A percentile compares a stretch with the other conserved stretches of the same genome.
Evolutionary conservation across 108 stramenopile genomes (phyloP).

Genomic region (Conticribra guillardii): DNA sequence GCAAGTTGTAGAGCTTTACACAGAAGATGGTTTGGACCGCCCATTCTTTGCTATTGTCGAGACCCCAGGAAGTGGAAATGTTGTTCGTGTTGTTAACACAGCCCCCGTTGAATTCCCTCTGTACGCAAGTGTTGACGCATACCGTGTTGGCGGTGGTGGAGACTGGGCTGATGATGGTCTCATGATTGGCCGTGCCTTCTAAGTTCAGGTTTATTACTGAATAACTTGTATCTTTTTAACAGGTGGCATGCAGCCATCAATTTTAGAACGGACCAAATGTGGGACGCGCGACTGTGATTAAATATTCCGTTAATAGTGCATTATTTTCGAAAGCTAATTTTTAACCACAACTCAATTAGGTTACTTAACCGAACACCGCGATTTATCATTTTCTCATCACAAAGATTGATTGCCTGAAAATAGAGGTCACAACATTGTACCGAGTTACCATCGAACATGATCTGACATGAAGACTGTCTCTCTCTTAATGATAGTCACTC

Average conservation of each 20-base stretch:
- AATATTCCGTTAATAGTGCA: conserved; percentile 1
- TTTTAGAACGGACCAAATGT: background rate
- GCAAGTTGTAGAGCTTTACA: conserved; percentile 85
- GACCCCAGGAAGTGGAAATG: conserved; percentile 81
- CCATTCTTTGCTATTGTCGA: conserved; percentile 82
- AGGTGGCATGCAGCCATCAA: background rate
- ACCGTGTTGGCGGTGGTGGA: conserved; percentile 58
- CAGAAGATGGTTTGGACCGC: conserved; percentile 81
- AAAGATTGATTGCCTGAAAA: too few species aligned
- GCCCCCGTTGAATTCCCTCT: conserved; percentile 87
- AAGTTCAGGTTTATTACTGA: conserved; percentile 8
- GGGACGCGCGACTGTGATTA: background rate
- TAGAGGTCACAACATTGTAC: too few species aligned
- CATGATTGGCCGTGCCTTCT: conserved; percentile 51
- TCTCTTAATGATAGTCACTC: too few species aligned
- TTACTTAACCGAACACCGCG: too few species aligned
- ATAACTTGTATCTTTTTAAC: background rate
- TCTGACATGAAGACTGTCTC: too few species aligned
- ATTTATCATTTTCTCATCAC: too few species aligned
- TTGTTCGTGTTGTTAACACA: conserved; percentile 82
- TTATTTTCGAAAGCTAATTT: background rate
- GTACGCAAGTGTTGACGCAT: conserved; percentile 72
- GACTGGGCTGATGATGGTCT: conserved; percentile 54
- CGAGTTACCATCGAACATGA: too few species aligned
- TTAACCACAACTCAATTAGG: background rate